Evolutionary conservation across 1,284 basidiomycete species (phyloP).

Genomic region (Apiotrichum brassicae): DNA sequence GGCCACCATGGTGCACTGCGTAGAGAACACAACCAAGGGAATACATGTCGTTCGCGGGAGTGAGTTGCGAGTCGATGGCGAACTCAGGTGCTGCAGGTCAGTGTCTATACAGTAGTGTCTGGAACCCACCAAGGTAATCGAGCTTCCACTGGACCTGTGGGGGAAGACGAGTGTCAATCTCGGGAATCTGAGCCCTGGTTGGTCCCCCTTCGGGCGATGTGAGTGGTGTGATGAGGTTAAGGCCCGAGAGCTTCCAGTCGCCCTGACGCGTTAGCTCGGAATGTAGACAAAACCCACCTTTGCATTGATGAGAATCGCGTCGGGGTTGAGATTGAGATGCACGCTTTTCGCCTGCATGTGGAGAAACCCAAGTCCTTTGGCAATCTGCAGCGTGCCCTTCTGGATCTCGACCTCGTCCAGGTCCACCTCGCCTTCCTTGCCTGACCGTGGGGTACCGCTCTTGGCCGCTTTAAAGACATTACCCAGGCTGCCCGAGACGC

Average conservation of each 20-base stretch:
- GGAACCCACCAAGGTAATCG: constrained; percentile 74
- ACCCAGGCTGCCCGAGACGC: constrained; percentile 58
- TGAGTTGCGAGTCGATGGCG: constrained; percentile 77
- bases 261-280: constrained; percentile 54
- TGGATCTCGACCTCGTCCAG: constrained; percentile 65
- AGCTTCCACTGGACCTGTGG: constrained; percentile 82
- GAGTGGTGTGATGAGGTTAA: constrained; percentile 79
- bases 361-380: constrained; percentile 86
- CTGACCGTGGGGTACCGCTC: constrained; percentile 47
- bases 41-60: constrained; percentile 88
- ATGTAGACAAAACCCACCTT: constrained; percentile 55
- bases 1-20: constrained; percentile 80
- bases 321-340: constrained; percentile 83
- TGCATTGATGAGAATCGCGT: constrained; percentile 75
- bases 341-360: constrained; percentile 86
- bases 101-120: constrained; percentile 18
- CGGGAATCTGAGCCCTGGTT: constrained; percentile 80
- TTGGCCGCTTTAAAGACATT: constrained; percentile 54
- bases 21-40: constrained; percentile 85
- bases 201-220: constrained; percentile 62
- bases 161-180: constrained; percentile 73
- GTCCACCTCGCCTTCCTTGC: constrained; percentile 78
- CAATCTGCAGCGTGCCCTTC: constrained; percentile 89
- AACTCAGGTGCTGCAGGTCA: constrained; percentile 78
- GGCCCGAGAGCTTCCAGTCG: constrained; percentile 94